Evolutionary conservation across 1,139 yeast species (phyloP), one percentile per base, ranked within the genome.

Genomic region (Arxiozyma heterogenica): DNA sequence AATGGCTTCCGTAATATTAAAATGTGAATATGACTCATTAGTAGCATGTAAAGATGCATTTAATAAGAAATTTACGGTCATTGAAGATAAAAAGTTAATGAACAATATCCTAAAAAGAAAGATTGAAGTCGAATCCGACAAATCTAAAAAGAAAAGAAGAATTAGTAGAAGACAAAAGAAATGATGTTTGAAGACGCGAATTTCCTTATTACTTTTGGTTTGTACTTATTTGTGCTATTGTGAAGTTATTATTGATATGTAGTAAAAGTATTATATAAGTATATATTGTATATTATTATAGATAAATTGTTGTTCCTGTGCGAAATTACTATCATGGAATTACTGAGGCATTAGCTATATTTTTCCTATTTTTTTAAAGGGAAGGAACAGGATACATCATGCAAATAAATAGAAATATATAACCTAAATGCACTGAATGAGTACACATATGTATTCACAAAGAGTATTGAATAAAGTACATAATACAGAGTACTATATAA

Each of bases 61-160:
- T 1, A 70, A 71, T 41, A 62, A 59, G 1, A 61, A 66, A 6
- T 77, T 71, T 57, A 70, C 67, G 51, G 60, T 78, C 41, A 77
- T 84, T 44, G 79, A 76, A 12, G 90, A 84, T 67, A 78, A 73
- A 0, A 83, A 82, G 64, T 68, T 84, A 50, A 66, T 82, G 50
- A 73, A 79, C 54, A 83, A 81, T 60, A 75, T 84, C 22, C 59
- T 78, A 54, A 84, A 83, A 63, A 75, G 82, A 61, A 78, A 79
- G 57, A 5, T 38, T 7, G 50, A 41, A 2, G 15, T 39, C 6
- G 50, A 42, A 3, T 20, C 30, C 17, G 22, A 30, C 7, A 51
- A 50, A 4, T 12, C 44, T 15, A 49, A 30, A 27, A 45, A 27
- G 43, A 46, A 17, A 30, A 46, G 49, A 25, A 46, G 23, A 30